Evolutionary conservation across 768 basidiomycete genomes (phyloP).

Genomic region (Crepidotus variabilis): DNA sequence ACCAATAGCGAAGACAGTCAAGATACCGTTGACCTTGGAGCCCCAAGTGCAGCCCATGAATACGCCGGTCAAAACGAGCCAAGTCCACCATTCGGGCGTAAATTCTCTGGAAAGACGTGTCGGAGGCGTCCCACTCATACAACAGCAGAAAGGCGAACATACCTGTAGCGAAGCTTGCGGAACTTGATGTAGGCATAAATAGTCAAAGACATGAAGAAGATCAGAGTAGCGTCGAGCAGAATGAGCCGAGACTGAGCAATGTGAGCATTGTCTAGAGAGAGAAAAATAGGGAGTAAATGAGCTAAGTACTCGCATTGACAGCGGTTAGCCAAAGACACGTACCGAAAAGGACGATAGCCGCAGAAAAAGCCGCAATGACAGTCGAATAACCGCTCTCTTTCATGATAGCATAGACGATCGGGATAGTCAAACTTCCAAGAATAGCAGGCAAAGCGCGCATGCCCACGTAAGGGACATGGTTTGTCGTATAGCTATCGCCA

Average conservation of each 20-base stretch:
- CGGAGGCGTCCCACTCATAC: slow-evolving; percentile 6
- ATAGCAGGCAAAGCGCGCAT: slow-evolving; percentile 92
- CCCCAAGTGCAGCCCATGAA: slow-evolving; percentile 97
- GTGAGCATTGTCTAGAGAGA: slow-evolving; percentile 85
- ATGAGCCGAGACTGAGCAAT: slow-evolving; percentile 95
- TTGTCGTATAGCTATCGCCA: slow-evolving; percentile 84
- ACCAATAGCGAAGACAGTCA: slow-evolving; percentile 87
- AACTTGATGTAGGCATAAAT: slow-evolving; percentile 93
- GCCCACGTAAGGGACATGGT: slow-evolving; percentile 91
- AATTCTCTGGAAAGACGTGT: slow-evolving; percentile 60
- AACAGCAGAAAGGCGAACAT: slow-evolving; percentile 18
- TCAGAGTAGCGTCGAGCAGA: slow-evolving; percentile 87
- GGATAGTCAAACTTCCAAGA: slow-evolving; percentile 85
- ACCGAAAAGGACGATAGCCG: slow-evolving; percentile 86
- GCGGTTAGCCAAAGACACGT: slow-evolving; percentile 24
- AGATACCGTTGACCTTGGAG: slow-evolving; percentile 95
- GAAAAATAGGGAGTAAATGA: background rate
- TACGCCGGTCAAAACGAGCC: slow-evolving; percentile 85
- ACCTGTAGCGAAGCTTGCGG: slow-evolving; percentile 90
- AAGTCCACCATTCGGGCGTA: slow-evolving; percentile 88
- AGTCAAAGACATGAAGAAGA: slow-evolving; percentile 95
- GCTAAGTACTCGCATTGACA: background rate
- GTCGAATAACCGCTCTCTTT: slow-evolving; percentile 96
- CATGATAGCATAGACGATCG: slow-evolving; percentile 95
- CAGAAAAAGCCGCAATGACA: slow-evolving; percentile 86